Base-by-base conservation (phyloP, 1,284 basidiomycete species). In the Laetiporus sulphureus region DNA sequence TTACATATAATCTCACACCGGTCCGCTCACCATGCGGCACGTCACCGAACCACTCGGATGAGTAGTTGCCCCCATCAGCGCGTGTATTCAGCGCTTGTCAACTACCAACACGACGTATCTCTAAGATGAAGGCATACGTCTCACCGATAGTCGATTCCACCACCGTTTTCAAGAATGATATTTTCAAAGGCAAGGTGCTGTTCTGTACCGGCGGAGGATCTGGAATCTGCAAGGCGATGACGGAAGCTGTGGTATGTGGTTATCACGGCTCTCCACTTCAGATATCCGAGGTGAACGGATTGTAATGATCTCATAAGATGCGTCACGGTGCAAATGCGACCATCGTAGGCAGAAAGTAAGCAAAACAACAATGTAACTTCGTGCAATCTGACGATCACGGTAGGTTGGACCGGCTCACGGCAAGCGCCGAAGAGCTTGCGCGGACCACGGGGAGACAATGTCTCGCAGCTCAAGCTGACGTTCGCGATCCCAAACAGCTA, bases 141-240 rank as follows among this genome's bases (percentile, higher is more conserved):
- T 62, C 67, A 18, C 72, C 77, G 1, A 57, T 73, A 8, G 64
- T 65, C 21, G 65, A 67, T 46, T 85, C 84, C 2, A 73, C 68
- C 0, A 56, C 72, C 22, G 69, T 86, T 33, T 96, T 95, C 73
- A 80, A 78, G 53, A 59, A 70, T 3, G 83, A 90, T 54, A 72
- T 96, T 30, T 96, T 96, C 76, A 79, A 82, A 52, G 91, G 89
- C 54, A 96, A 94, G 62, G 92, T 97, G 11, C 73, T 95, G 15
- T 95, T 98, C 67, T 92, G 88, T 63, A 96, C 92, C 0, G 90
- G 89, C 35, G 89, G 89, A 38, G 79, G 89, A 5, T 88, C 87
- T 47, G 94, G 94, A 10, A 98, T 99, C 65, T 93, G 94, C 66
- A 85, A 87, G 54, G 78, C 70, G 38, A 93, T 97, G 82, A 87